Conservation (phyloP, 176 grass and related monocot genomes). For the Typha latifolia region DNA sequence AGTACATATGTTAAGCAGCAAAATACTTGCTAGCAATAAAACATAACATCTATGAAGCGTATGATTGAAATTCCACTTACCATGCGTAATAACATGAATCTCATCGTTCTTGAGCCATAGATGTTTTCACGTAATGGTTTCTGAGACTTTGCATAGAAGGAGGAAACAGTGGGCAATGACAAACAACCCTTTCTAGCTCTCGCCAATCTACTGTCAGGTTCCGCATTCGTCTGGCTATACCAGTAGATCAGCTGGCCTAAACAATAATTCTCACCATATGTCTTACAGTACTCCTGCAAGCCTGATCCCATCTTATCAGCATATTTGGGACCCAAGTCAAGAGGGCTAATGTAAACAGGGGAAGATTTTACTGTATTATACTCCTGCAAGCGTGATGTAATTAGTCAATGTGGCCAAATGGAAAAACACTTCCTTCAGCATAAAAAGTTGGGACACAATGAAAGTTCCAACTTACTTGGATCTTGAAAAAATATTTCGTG, state of each 20-base stretch:
- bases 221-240: constrained; percentile 80
- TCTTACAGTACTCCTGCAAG: constrained; percentile 87
- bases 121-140: constrained; percentile 63
- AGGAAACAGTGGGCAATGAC: constrained; percentile 68
- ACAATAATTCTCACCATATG: constrained; percentile 78
- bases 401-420: constrained; percentile 25
- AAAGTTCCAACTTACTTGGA: constrained; percentile 39
- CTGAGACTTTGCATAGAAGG: constrained; percentile 72
- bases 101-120: constrained; percentile 73
- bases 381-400: constrained; percentile 45
- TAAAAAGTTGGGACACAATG: background rate
- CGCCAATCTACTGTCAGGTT: constrained; percentile 71
- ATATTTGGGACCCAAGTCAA: constrained; percentile 96
- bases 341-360: constrained; percentile 82
- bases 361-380: constrained; percentile 77
- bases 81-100: constrained; percentile 97
- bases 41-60: background rate
- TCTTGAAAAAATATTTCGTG: constrained; percentile 89
- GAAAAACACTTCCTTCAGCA: constrained; percentile 12
- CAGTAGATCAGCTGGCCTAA: constrained; percentile 96
- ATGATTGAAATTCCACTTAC: constrained; percentile 36
- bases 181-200: constrained; percentile 92
- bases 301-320: constrained; percentile 82
- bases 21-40: constrained; percentile 11
- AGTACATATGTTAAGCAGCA: background rate